phyloP scores from a whole-genome alignment of 2,329 filamentous ascomycete genomes.

The Lizonia empirigonia region DNA sequence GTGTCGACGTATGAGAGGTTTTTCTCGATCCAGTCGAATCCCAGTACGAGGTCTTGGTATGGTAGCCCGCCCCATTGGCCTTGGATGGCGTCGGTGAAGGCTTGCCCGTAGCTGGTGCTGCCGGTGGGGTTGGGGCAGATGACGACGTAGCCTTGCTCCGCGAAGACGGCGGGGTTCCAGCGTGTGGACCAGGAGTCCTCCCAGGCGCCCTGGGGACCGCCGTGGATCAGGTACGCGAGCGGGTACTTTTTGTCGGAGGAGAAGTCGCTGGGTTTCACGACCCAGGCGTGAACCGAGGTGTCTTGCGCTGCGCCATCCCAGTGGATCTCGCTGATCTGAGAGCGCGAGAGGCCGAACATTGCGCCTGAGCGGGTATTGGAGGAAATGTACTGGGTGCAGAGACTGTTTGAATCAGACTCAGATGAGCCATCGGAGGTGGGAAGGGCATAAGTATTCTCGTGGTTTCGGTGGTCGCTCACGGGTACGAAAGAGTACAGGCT shows the following conservation, averaged over 20 bases:
- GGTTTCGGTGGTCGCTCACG: conserved; percentile 23
- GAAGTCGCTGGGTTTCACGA: conserved; percentile 69
- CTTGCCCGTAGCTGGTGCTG: conserved; percentile 80
- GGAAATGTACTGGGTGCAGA: conserved; percentile 54
- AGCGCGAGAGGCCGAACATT: conserved; percentile 67
- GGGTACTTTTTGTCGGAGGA: conserved; percentile 75
- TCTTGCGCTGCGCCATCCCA: conserved; percentile 65
- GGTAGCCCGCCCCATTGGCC: conserved; percentile 84
- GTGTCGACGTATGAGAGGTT: conserved; percentile 73
- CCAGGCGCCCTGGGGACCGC: conserved; percentile 81
- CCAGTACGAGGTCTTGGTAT: conserved; percentile 80
- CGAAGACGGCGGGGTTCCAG: conserved; percentile 86
- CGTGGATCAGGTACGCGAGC: conserved; percentile 79
- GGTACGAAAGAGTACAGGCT: conserved; percentile 68
- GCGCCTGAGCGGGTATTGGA: conserved; percentile 70
- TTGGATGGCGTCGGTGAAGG: conserved; percentile 75
- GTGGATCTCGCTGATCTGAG: conserved; percentile 72
- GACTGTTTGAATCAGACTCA: conserved; percentile 31
- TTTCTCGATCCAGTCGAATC: conserved; percentile 73
- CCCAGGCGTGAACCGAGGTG: conserved; percentile 72
- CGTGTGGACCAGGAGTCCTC: conserved; percentile 76
- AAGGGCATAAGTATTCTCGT: conserved; percentile 25
- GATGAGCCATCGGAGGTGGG: conserved; percentile 29
- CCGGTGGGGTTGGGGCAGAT: conserved; percentile 84
- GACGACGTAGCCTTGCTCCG: conserved; percentile 85